A percentile compares a stretch with the other conserved stretches of the same genome.
These are phyloP conservation scores for Stylosanthes scabra DNA, from an alignment of 331 rosid genomes.

Conservation along the genomic window DNA sequence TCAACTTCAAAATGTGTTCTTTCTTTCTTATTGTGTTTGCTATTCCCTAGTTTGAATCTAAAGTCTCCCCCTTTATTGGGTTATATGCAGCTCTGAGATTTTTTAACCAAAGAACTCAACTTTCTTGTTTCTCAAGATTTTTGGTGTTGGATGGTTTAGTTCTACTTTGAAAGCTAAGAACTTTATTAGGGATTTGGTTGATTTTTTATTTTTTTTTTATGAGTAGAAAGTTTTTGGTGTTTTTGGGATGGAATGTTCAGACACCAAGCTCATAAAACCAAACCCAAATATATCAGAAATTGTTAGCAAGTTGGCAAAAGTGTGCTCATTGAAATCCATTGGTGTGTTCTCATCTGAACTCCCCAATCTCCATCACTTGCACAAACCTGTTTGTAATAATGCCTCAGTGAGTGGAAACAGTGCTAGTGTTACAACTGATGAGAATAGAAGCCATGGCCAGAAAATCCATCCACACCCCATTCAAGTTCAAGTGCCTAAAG, in stretches of 20 bases:
- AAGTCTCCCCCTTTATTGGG: neutral
- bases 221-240: conserved; percentile 14
- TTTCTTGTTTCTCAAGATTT: too few relatives aligned
- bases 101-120: too few relatives aligned
- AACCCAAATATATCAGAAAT: conserved; percentile 60
- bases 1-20: conserved; percentile 7
- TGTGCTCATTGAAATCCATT: conserved; percentile 60
- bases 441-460: conserved; percentile 40
- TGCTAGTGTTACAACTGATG: conserved; percentile 39
- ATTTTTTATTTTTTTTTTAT: neutral
- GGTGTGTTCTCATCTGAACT: conserved; percentile 55
- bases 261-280: conserved; percentile 50
- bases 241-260: conserved; percentile 47
- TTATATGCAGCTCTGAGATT: too few relatives aligned
- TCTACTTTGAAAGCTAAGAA: neutral
- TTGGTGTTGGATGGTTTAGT: neutral
- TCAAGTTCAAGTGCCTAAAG: conserved; percentile 49
- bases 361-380: conserved; percentile 35
- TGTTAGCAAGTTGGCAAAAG: conserved; percentile 58
- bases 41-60: neutral
- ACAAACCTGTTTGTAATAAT: conserved; percentile 31
- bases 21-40: neutral
- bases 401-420: conserved; percentile 33
- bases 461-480: conserved; percentile 59
- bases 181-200: too few relatives aligned